Evolutionary conservation across 164 flowering plant genomes (phyloP).

Genomic region (Vitis rotundifolia): DNA sequence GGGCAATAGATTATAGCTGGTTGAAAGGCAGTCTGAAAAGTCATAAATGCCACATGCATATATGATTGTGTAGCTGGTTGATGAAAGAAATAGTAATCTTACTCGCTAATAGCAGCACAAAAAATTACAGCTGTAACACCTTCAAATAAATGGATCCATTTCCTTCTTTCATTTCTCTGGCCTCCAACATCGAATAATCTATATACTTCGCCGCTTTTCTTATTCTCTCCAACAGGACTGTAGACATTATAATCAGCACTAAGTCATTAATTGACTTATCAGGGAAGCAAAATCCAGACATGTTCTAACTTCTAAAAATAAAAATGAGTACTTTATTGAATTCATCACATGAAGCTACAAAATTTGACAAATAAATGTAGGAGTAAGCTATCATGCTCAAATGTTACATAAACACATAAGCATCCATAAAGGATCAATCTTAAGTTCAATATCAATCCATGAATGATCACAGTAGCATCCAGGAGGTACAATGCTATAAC

Average conservation of each 20-base stretch:
- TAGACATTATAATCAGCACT: constrained; percentile 8
- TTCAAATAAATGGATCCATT: constrained; percentile 99
- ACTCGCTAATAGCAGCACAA: constrained; percentile 99
- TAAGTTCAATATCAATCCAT: no score
- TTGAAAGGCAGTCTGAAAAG: no score
- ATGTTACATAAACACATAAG: no score
- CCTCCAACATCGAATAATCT: constrained; percentile 99
- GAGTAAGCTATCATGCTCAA: no score
- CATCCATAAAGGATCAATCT: no score
- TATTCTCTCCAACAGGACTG: constrained; percentile 97
- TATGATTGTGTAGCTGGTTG: neutral
- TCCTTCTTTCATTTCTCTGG: constrained; percentile 97
- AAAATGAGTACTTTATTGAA: no score
- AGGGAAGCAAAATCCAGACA: neutral
- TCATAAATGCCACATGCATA: neutral
- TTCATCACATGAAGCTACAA: no score
- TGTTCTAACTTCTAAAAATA: no score
- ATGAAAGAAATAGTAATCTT: constrained; percentile 33
- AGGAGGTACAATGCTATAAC: no score
- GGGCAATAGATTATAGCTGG: no score
- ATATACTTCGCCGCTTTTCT: constrained; percentile 96
- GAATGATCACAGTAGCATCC: no score
- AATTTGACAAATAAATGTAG: no score
- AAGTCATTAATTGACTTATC: neutral
- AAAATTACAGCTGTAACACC: constrained; percentile 96